Evolutionary conservation across 768 basidiomycete genomes (phyloP).

Genomic region (Suillus luteus): DNA sequence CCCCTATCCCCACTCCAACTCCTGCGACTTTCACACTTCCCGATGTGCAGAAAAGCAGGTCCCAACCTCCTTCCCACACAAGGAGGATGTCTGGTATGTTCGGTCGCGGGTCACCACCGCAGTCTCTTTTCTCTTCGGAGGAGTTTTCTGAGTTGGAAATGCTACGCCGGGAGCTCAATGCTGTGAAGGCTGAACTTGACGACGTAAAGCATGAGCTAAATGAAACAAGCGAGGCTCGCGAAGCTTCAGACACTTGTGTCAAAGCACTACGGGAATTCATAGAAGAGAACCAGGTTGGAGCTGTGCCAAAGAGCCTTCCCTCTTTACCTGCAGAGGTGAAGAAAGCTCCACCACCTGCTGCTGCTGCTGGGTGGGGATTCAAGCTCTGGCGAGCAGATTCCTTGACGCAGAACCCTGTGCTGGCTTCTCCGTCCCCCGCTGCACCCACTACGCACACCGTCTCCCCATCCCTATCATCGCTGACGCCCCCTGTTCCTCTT

Average conservation of each 20-base stretch:
- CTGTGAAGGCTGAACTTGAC: slow-evolving; percentile 60
- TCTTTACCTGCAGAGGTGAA: slow-evolving; percentile 35
- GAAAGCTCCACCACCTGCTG: slow-evolving; percentile 27
- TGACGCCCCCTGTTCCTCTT: slow-evolving; percentile 46
- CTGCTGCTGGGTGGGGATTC: slow-evolving; percentile 61
- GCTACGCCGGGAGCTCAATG: slow-evolving; percentile 59
- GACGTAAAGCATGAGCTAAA: slow-evolving; percentile 64
- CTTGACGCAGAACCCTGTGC: slow-evolving; percentile 26
- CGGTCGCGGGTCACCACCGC: slow-evolving; percentile 50
- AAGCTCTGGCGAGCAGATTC: slow-evolving; percentile 63
- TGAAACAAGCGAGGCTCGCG: slow-evolving; percentile 81
- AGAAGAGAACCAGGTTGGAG: slow-evolving; percentile 68
- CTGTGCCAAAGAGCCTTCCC: slow-evolving; percentile 20
- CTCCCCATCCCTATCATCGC: slow-evolving; percentile 24
- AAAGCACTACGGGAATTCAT: slow-evolving; percentile 83
- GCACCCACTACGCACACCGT: slow-evolving; percentile 10
- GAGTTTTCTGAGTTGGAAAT: slow-evolving; percentile 51
- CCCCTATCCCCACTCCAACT: slow-evolving; percentile 34
- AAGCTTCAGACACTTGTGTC: slow-evolving; percentile 86
- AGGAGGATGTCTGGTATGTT: slow-evolving; percentile 56
- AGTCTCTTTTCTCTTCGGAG: slow-evolving; percentile 33
- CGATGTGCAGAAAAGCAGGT: slow-evolving; percentile 20
- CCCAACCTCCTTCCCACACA: slow-evolving; percentile 30
- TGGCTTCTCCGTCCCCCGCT: slow-evolving; percentile 25
- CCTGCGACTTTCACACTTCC: slow-evolving; percentile 38